Conservation (phyloP, 345 rosid species). For the Viola odorata region DNA sequence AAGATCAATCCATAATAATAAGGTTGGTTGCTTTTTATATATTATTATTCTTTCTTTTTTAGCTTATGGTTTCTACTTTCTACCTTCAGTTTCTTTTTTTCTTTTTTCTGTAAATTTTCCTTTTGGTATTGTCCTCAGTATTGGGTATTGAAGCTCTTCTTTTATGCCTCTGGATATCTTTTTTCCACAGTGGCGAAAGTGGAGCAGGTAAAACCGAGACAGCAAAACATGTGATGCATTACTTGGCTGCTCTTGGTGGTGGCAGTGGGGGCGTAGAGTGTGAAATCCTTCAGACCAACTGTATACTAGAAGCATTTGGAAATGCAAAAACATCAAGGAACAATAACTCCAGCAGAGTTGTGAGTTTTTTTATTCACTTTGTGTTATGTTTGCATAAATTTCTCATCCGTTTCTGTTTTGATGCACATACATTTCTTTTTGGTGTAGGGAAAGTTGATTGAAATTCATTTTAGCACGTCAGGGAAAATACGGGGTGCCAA, state of each 20-base stretch:
- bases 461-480: slow-evolving; percentile 62
- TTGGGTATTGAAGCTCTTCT: slow-evolving; percentile 4
- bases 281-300: slow-evolving; percentile 58
- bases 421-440: slow-evolving; percentile 14
- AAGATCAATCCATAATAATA: slow-evolving; percentile 86
- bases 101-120: neutral
- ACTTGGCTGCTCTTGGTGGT: slow-evolving; percentile 84
- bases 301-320: slow-evolving; percentile 94
- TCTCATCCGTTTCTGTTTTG: neutral
- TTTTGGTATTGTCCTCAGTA: neutral
- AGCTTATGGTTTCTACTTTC: neutral
- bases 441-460: slow-evolving; percentile 82
- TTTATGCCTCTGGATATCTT: slow-evolving; percentile 4
- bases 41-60: neutral
- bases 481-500: slow-evolving; percentile 89
- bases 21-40: slow-evolving; percentile 47
- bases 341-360: slow-evolving; percentile 92
- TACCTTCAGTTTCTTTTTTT: neutral
- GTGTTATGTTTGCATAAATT: slow-evolving; percentile 5
- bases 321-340: slow-evolving; percentile 93
- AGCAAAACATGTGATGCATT: slow-evolving; percentile 84
- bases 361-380: slow-evolving; percentile 29
- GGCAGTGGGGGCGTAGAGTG: slow-evolving; percentile 62
- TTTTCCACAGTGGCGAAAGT: slow-evolving; percentile 80
- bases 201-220: slow-evolving; percentile 99